These are phyloP conservation scores for Penicillium polonicum DNA, from an alignment of 2,329 filamentous ascomycete genomes.

Conservation along the genomic window DNA sequence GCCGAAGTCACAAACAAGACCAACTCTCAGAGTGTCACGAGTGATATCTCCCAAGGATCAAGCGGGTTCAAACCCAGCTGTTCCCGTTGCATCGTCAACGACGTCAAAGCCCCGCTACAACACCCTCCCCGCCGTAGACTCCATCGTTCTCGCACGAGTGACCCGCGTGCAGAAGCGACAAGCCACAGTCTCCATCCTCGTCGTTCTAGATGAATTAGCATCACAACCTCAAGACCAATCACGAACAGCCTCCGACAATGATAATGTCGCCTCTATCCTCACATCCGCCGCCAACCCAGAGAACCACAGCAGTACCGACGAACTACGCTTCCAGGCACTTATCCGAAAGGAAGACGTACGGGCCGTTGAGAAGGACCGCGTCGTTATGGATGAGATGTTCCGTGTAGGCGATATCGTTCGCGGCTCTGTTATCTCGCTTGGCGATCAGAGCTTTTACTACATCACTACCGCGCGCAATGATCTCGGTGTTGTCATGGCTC, in stretches of 20 bases:
- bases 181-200: slow-evolving; percentile 80
- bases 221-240: slow-evolving; percentile 19
- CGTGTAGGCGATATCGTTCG: slow-evolving; percentile 88
- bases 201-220: slow-evolving; percentile 61
- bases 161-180: slow-evolving; percentile 82
- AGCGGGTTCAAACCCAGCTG: background rate
- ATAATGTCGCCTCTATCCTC: slow-evolving; percentile 40
- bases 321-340: slow-evolving; percentile 71
- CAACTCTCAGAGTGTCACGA: slow-evolving; percentile 43
- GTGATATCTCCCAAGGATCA: slow-evolving; percentile 11
- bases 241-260: slow-evolving; percentile 35
- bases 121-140: slow-evolving; percentile 77
- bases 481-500: slow-evolving; percentile 89
- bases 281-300: slow-evolving; percentile 41
- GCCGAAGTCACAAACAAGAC: slow-evolving; percentile 32
- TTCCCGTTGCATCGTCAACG: slow-evolving; percentile 1
- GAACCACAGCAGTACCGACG: slow-evolving; percentile 56
- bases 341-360: slow-evolving; percentile 88
- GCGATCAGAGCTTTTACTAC: slow-evolving; percentile 94
- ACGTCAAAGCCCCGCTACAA: slow-evolving; percentile 56
- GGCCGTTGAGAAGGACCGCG: slow-evolving; percentile 92
- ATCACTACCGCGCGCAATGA: slow-evolving; percentile 89
- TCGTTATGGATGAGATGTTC: slow-evolving; percentile 87
- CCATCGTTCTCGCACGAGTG: slow-evolving; percentile 78
- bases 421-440: slow-evolving; percentile 83